Conservation (phyloP, 148 eudicot genomes). For the Silene conica region DNA sequence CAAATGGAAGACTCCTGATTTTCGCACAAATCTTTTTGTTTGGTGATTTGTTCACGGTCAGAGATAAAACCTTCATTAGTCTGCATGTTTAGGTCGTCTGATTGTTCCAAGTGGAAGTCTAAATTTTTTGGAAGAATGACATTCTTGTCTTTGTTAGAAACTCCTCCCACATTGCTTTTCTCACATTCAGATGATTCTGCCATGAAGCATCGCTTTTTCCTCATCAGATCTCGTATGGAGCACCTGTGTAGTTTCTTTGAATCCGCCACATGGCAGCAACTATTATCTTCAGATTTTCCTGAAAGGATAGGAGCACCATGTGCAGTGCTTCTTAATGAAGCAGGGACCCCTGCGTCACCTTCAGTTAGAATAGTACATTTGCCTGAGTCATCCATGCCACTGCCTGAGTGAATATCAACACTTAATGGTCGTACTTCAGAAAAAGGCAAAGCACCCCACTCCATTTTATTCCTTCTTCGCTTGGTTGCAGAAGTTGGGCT, state of each 20-base stretch:
- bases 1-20: constrained; percentile 4
- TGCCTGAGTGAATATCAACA: constrained; percentile 21
- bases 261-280: constrained; percentile 22
- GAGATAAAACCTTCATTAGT: constrained; percentile 23
- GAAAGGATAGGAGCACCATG: constrained; percentile 15
- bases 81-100: constrained; percentile 24
- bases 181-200: constrained; percentile 32
- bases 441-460: constrained; percentile 65
- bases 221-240: constrained; percentile 90
- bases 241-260: constrained; percentile 37
- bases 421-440: constrained; percentile 30
- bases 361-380: constrained; percentile 15
- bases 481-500: constrained; percentile 30
- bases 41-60: constrained; percentile 10
- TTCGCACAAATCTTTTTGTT: constrained; percentile 25
- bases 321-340: constrained; percentile 19
- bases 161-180: constrained; percentile 25
- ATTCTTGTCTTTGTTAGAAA: constrained; percentile 19
- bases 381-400: constrained; percentile 18
- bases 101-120: constrained; percentile 16
- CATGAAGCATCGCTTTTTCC: constrained; percentile 54
- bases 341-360: constrained; percentile 21
- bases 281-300: constrained; percentile 22
- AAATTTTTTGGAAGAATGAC: constrained; percentile 22
- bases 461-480: constrained; percentile 38